Base-by-base conservation (phyloP, 2,329 filamentous ascomycete genomes). In the Ustilaginoidea virens region DNA sequence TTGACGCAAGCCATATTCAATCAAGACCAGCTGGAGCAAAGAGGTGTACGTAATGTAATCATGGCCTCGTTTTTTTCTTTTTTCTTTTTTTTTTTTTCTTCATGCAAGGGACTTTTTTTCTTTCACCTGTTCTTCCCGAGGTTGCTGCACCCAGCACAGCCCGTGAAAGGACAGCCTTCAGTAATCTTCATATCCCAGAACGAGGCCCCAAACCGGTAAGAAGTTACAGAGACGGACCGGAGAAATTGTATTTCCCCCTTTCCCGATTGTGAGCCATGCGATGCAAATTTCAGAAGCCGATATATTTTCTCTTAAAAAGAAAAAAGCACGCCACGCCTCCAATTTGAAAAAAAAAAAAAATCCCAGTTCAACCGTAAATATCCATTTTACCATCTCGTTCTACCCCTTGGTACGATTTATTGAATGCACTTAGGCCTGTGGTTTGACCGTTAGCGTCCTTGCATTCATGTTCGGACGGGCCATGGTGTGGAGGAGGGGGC, bases 271-370 rank as follows among this genome's bases (percentile, higher is more conserved):
- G 46, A 53, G 49, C 49, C 47, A 51, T 52, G 49, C 49, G 46
- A 53, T 53, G 49, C 49, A 46, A 42, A 42, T 32, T 26, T 23
- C 22, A 18, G 26, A 31, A 27, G 16, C 42, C 42, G 40, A 47
- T 43, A 44, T 40, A 34, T 34, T 39, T 34, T 28, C 26, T 25
- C 25, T 24, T 17, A 5, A 26, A 15, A 45, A 37, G 44, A 39
- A 52, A 50, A 49, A 49, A 51, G 47, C 46, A 53, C 46, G 48
- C 49, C 46, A 45, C 47, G 49, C 49, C 46, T 45, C 49, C 42
- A 44, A 47, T 27, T 17, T 27, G 29, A 13, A 20, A 27, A 28
- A 28, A n/a, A n/a, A n/a, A n/a, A 18, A 27, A 26, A 26, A 21
- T 16, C 23, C 29, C 29, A 30, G 13, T 26, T 30, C 23, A 20